Evolutionary conservation across 306 rosid genomes (phyloP).

Genomic region (Nissolia schottii): DNA sequence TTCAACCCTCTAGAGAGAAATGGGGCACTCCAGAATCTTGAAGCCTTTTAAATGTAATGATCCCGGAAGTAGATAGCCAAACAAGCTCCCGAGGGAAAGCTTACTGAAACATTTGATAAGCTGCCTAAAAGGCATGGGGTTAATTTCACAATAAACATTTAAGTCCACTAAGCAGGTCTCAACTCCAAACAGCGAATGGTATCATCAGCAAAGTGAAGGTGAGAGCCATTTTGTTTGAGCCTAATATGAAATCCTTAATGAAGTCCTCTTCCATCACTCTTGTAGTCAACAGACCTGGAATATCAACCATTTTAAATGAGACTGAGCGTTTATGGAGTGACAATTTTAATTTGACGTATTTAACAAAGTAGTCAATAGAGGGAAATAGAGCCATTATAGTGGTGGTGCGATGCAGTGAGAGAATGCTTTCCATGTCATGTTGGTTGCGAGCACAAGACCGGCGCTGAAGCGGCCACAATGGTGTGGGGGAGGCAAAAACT

Average conservation of each 20-base stretch:
- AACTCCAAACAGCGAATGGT: background rate
- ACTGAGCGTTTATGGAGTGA: too few relatives aligned
- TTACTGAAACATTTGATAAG: background rate
- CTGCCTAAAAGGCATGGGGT: background rate
- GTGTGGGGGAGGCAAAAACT: too few relatives aligned
- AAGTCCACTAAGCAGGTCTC: too few relatives aligned
- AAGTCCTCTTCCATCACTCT: background rate
- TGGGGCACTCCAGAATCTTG: background rate
- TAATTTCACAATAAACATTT: too few relatives aligned
- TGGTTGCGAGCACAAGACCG: too few relatives aligned
- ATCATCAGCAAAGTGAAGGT: background rate
- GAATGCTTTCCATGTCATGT: too few relatives aligned
- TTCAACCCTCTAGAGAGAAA: background rate
- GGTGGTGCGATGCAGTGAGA: too few relatives aligned
- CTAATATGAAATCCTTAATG: background rate
- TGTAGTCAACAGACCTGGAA: background rate
- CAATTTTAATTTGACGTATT: too few relatives aligned
- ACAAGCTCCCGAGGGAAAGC: background rate
- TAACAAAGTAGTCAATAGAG: too few relatives aligned
- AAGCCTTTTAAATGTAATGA: background rate
- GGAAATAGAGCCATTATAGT: too few relatives aligned
- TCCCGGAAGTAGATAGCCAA: background rate
- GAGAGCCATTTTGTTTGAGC: background rate
- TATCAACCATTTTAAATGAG: too few relatives aligned
- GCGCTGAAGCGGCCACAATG: too few relatives aligned